Evolutionary conservation across 1,284 basidiomycete genomes (phyloP).

Genomic region (Irpex lacteus): DNA sequence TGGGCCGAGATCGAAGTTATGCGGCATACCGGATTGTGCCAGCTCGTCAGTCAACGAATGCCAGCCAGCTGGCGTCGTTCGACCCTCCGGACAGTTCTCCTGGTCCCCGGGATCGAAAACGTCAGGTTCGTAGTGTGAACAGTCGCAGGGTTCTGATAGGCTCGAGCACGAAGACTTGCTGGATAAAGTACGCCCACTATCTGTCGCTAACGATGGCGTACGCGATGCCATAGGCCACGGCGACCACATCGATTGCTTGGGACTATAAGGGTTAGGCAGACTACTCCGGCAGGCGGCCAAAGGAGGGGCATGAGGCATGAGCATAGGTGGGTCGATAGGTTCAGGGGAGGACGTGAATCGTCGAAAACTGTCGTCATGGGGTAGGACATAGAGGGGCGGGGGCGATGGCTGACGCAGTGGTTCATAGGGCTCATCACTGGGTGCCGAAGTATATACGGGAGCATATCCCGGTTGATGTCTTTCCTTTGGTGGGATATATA

Average conservation of each 20-base stretch:
- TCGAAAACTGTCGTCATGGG: background rate
- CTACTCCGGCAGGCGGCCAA: background rate
- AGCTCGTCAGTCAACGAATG: background rate
- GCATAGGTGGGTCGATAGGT: background rate
- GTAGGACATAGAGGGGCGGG: background rate
- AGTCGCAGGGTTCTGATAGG: background rate
- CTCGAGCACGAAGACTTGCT: background rate
- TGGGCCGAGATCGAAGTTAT: background rate
- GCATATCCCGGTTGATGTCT: background rate
- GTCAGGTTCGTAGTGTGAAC: background rate
- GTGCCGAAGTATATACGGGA: background rate
- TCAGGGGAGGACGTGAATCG: slow-evolving; percentile 1
- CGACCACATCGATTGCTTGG: background rate
- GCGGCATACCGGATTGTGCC: background rate
- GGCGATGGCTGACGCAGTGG: background rate
- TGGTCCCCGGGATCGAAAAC: background rate
- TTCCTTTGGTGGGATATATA: background rate
- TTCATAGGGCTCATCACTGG: background rate
- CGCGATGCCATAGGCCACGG: background rate
- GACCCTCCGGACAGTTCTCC: background rate
- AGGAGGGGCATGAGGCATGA: background rate
- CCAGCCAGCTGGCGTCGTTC: background rate
- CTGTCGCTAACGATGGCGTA: background rate
- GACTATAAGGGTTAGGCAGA: background rate
- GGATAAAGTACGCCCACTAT: background rate